These are phyloP conservation scores for Pseudogymnoascus sp. DNA, from an alignment of 2,329 filamentous ascomycete genomes.

Conservation along the genomic window DNA sequence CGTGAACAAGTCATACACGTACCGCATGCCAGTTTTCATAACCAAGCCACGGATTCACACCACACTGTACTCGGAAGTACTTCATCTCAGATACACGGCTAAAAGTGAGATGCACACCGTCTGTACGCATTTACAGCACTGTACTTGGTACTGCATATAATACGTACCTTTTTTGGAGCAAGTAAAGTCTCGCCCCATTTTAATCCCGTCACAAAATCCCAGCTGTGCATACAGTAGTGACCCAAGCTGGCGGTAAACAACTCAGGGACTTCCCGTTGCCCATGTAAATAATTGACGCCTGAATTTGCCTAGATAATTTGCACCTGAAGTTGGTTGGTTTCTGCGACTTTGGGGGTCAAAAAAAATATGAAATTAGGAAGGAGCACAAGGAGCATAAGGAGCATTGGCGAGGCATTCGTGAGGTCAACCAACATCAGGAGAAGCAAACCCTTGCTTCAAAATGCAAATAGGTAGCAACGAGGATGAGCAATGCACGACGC, in stretches of 20 bases:
- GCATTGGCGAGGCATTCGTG: neutral
- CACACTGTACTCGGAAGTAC: neutral
- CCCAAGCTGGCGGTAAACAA: neutral
- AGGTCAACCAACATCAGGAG: neutral
- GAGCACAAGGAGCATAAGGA: neutral
- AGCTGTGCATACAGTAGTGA: constrained; percentile 3
- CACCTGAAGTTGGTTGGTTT: neutral
- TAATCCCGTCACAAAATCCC: neutral
- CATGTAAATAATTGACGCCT: constrained; percentile 3
- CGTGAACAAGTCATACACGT: neutral
- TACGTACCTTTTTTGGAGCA: constrained; percentile 1
- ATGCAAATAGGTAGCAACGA: neutral
- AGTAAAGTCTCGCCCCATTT: neutral
- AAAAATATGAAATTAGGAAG: neutral
- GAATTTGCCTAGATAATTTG: neutral
- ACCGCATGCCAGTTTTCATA: neutral
- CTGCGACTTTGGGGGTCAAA: neutral
- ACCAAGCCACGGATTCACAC: neutral
- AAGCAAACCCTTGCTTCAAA: neutral
- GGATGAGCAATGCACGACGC: neutral
- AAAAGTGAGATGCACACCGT: neutral
- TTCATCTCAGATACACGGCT: neutral
- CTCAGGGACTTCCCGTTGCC: neutral
- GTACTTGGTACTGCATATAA: neutral
- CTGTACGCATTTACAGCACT: neutral